phyloP scores from a whole-genome alignment of 768 basidiomycete species.

The Suillus paluster region DNA sequence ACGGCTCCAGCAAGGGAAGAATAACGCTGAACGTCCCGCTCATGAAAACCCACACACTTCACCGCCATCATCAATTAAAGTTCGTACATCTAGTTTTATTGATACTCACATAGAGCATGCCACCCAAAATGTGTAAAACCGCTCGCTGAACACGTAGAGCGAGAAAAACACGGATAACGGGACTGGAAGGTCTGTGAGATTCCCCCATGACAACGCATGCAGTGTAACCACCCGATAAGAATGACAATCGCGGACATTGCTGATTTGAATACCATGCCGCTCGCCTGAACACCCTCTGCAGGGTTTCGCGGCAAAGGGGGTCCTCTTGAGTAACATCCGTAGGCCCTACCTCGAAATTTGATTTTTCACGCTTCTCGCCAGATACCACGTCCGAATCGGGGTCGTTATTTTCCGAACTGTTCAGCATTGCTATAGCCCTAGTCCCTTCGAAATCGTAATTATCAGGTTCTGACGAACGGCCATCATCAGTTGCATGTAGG shows the following conservation, averaged over 20 bases:
- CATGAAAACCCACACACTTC: constrained; percentile 35
- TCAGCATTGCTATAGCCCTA: constrained; percentile 34
- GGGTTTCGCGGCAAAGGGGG: constrained; percentile 11
- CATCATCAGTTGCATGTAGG: not conserved
- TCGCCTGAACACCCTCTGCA: constrained; percentile 30
- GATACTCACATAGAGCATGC: constrained; percentile 35
- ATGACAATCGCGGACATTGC: constrained; percentile 30
- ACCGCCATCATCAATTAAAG: not conserved
- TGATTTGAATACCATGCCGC: constrained; percentile 35
- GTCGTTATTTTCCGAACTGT: constrained; percentile 10
- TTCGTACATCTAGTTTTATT: not conserved
- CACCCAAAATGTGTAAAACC: constrained; percentile 40
- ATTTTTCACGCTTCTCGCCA: constrained; percentile 15
- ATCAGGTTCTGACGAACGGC: constrained; percentile 26
- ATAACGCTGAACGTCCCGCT: constrained; percentile 34
- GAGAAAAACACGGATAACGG: constrained; percentile 43
- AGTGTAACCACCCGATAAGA: constrained; percentile 27
- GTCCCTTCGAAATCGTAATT: constrained; percentile 40
- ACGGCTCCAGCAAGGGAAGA: constrained; percentile 35
- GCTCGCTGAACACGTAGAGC: constrained; percentile 37
- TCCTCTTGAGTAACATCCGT: constrained; percentile 5
- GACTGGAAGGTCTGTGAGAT: constrained; percentile 17
- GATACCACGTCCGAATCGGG: constrained; percentile 3
- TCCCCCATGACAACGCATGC: not conserved
- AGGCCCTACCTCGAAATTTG: not conserved